Evolutionary conservation across 2,329 filamentous ascomycete species (phyloP).

Genomic region (Emergomyces africanus): DNA sequence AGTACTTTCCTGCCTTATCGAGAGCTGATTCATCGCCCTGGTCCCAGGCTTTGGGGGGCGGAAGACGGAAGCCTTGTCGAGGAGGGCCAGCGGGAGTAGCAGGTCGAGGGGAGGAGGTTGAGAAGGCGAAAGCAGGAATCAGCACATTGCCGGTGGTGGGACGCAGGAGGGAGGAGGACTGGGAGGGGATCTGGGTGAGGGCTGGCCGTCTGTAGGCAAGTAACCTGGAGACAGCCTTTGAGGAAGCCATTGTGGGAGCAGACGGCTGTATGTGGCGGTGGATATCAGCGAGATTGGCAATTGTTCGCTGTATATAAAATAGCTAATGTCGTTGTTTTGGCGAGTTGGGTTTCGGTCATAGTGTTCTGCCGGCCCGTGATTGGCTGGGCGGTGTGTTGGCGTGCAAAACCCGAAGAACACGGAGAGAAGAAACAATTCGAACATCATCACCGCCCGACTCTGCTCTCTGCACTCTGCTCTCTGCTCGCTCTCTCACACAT

Average conservation of each 20-base stretch:
- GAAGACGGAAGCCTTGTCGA: slow-evolving; percentile 67
- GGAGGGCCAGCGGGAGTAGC: slow-evolving; percentile 64
- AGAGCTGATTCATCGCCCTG: slow-evolving; percentile 63
- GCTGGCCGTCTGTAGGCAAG: slow-evolving; percentile 28
- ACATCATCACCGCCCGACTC: slow-evolving; percentile 1
- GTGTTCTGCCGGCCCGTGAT: slow-evolving; percentile 26
- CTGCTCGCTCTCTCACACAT: background rate
- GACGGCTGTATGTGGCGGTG: slow-evolving; percentile 6
- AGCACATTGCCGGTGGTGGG: slow-evolving; percentile 16
- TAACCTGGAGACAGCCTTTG: slow-evolving; percentile 32
- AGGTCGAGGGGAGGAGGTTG: slow-evolving; percentile 47
- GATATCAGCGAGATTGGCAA: slow-evolving; percentile 8
- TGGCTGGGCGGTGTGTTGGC: slow-evolving; percentile 16
- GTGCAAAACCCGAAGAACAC: slow-evolving; percentile 11
- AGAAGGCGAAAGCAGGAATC: slow-evolving; percentile 47
- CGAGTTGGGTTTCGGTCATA: slow-evolving; percentile 28
- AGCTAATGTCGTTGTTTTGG: slow-evolving; percentile 16
- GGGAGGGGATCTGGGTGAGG: slow-evolving; percentile 14
- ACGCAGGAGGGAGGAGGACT: slow-evolving; percentile 22
- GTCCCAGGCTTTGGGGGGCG: slow-evolving; percentile 63
- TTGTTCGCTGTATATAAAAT: background rate
- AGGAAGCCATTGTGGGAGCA: slow-evolving; percentile 30
- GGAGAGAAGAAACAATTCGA: slow-evolving; percentile 10
- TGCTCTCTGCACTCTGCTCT: background rate
- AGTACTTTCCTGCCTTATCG: slow-evolving; percentile 83